These are phyloP conservation scores for Mycena alexandri DNA, from an alignment of 768 basidiomycete genomes.

Conservation along the genomic window DNA sequence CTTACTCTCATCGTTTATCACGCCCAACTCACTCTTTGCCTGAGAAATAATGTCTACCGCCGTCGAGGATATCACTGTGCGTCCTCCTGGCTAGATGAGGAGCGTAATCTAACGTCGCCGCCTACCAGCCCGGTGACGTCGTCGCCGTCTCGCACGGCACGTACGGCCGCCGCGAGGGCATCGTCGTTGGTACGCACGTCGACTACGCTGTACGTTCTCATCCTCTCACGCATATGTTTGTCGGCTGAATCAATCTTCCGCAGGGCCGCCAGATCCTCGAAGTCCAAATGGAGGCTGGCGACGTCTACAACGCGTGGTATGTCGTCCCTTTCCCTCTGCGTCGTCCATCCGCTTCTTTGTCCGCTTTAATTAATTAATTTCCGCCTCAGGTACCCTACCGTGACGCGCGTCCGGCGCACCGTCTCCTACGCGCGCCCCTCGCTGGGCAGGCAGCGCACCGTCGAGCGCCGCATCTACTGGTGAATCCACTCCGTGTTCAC, in stretches of 20 bases:
- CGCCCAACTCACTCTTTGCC: neutral
- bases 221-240: slow-evolving; percentile 1
- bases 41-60: slow-evolving; percentile 18
- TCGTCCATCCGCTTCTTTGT: too few relatives aligned
- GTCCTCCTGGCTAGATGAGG: neutral
- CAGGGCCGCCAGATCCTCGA: slow-evolving; percentile 88
- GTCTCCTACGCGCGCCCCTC: slow-evolving; percentile 69
- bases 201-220: slow-evolving; percentile 73
- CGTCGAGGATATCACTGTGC: slow-evolving; percentile 26
- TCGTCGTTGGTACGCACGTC: slow-evolving; percentile 81
- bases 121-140: slow-evolving; percentile 78
- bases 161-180: slow-evolving; percentile 79
- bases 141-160: slow-evolving; percentile 78
- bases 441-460: slow-evolving; percentile 60
- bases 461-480: slow-evolving; percentile 86
- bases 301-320: slow-evolving; percentile 78
- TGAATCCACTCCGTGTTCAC: slow-evolving; percentile 50
- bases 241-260: slow-evolving; percentile 2
- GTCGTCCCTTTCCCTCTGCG: slow-evolving; percentile 31
- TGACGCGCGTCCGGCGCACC: slow-evolving; percentile 83
- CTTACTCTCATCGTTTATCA: neutral
- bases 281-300: slow-evolving; percentile 79
- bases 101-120: too few relatives aligned
- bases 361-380: neutral
- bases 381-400: slow-evolving; percentile 74